phyloP scores from a whole-genome alignment of 2,329 filamentous ascomycete species.

The Cercospora zeina region DNA sequence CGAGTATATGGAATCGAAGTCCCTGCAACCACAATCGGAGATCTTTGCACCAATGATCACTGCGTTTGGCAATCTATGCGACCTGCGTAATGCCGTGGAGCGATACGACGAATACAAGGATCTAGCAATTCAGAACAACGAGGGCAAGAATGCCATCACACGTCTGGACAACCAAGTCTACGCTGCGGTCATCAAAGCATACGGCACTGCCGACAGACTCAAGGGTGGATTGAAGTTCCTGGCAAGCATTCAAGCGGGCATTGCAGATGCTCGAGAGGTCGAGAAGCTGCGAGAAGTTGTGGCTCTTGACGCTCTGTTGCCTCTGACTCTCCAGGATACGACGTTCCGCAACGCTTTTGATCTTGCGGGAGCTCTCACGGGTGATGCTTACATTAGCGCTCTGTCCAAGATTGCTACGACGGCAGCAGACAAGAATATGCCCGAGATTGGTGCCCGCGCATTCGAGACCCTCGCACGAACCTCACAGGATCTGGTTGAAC shows the following conservation, averaged over 20 bases:
- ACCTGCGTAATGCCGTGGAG: constrained; percentile 84
- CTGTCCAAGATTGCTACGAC: constrained; percentile 72
- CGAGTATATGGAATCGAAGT: constrained; percentile 82
- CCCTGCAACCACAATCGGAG: constrained; percentile 71
- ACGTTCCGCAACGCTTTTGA: constrained; percentile 71
- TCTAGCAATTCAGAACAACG: constrained; percentile 81
- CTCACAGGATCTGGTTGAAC: constrained; percentile 50
- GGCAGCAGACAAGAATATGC: constrained; percentile 77
- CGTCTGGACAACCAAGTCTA: constrained; percentile 84
- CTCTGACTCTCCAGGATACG: constrained; percentile 70
- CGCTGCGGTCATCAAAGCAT: constrained; percentile 86
- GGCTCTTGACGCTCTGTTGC: constrained; percentile 72
- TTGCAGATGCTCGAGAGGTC: constrained; percentile 47
- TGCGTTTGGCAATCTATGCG: constrained; percentile 80
- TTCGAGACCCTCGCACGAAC: constrained; percentile 54
- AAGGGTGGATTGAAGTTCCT: constrained; percentile 85
- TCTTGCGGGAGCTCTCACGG: constrained; percentile 65
- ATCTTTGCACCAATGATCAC: constrained; percentile 93
- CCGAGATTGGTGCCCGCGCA: constrained; percentile 63
- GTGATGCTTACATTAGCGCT: constrained; percentile 59
- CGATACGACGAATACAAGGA: constrained; percentile 94
- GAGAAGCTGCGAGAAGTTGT: constrained; percentile 66
- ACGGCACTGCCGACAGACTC: constrained; percentile 75
- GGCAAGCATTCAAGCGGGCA: constrained; percentile 67
- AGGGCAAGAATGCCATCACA: constrained; percentile 65